These are phyloP conservation scores for Tylopilus sp. DNA, from an alignment of 1,284 basidiomycete genomes.

Conservation along the genomic window DNA sequence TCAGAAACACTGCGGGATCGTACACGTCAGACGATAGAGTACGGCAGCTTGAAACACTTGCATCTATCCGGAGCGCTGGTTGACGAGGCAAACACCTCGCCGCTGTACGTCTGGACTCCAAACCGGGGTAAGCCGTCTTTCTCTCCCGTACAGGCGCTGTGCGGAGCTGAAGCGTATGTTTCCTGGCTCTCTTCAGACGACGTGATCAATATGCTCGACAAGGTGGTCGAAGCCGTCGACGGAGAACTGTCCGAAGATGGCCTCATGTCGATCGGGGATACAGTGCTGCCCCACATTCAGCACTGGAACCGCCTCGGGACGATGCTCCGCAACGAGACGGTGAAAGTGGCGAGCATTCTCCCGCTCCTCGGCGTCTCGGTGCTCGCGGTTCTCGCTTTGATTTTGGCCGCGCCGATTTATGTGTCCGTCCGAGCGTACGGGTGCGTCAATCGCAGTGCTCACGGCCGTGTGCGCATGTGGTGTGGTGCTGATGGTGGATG, in stretches of 20 bases:
- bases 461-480: too few relatives aligned
- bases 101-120: conserved; percentile 19
- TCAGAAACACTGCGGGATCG: conserved; percentile 13
- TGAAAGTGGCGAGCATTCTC: conserved; percentile 10
- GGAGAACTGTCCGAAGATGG: conserved; percentile 21
- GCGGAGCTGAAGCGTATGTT: not conserved
- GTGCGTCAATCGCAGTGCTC: conserved; percentile 15
- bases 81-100: conserved; percentile 12
- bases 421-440: conserved; percentile 7
- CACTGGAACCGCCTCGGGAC: conserved; percentile 18
- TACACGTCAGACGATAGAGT: conserved; percentile 9
- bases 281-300: conserved; percentile 15
- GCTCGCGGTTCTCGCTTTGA: conserved; percentile 12
- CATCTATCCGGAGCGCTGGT: conserved; percentile 19
- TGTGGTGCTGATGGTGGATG: too few relatives aligned
- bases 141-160: rapidly evolving
- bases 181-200: conserved; percentile 13
- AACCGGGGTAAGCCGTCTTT: conserved; percentile 14
- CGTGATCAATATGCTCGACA: conserved; percentile 22
- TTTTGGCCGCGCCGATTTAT: conserved; percentile 7
- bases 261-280: conserved; percentile 19
- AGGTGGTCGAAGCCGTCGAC: conserved; percentile 25
- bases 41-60: conserved; percentile 18
- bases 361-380: conserved; percentile 18
- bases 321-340: conserved; percentile 1